A percentile compares a stretch with the other conserved stretches of the same genome.
Evolutionary conservation across 2,329 filamentous ascomycete species (phyloP).

Genomic region (Metarhizium rileyi): DNA sequence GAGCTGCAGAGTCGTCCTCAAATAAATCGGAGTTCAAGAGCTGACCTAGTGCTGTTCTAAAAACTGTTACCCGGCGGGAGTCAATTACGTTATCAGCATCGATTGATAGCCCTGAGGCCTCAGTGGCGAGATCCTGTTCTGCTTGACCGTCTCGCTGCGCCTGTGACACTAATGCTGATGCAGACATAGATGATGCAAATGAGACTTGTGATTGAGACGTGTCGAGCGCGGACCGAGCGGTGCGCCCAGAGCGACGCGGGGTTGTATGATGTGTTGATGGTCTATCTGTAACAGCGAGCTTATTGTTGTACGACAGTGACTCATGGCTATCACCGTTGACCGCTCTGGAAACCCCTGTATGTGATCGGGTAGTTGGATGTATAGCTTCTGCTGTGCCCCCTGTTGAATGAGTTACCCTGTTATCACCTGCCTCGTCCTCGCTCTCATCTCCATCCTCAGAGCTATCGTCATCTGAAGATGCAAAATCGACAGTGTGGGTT

Average conservation of each 20-base stretch:
- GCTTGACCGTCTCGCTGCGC: slow-evolving; percentile 32
- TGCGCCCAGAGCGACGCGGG: slow-evolving; percentile 32
- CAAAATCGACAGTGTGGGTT: slow-evolving; percentile 47
- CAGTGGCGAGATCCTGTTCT: slow-evolving; percentile 34
- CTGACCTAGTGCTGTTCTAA: slow-evolving; percentile 74
- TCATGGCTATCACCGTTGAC: slow-evolving; percentile 21
- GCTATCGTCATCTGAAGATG: slow-evolving; percentile 49
- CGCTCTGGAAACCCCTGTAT: slow-evolving; percentile 12
- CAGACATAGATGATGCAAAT: slow-evolving; percentile 70
- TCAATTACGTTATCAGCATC: slow-evolving; percentile 41
- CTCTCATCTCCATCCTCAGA: slow-evolving; percentile 46
- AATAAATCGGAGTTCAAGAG: slow-evolving; percentile 79
- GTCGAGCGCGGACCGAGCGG: slow-evolving; percentile 25
- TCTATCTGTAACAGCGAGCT: slow-evolving; percentile 22
- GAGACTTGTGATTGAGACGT: slow-evolving; percentile 44
- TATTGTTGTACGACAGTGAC: slow-evolving; percentile 33
- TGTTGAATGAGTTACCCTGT: slow-evolving; percentile 30
- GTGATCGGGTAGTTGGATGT: neutral
- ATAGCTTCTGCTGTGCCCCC: slow-evolving; percentile 15
- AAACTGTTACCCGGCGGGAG: slow-evolving; percentile 55
- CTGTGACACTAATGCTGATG: slow-evolving; percentile 53
- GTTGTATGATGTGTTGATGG: slow-evolving; percentile 18
- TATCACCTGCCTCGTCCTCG: slow-evolving; percentile 50
- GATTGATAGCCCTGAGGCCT: slow-evolving; percentile 32
- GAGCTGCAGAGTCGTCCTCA: slow-evolving; percentile 69